Evolutionary conservation across 768 basidiomycete genomes (phyloP).

Genomic region (Phanerodontia chrysosporium): DNA sequence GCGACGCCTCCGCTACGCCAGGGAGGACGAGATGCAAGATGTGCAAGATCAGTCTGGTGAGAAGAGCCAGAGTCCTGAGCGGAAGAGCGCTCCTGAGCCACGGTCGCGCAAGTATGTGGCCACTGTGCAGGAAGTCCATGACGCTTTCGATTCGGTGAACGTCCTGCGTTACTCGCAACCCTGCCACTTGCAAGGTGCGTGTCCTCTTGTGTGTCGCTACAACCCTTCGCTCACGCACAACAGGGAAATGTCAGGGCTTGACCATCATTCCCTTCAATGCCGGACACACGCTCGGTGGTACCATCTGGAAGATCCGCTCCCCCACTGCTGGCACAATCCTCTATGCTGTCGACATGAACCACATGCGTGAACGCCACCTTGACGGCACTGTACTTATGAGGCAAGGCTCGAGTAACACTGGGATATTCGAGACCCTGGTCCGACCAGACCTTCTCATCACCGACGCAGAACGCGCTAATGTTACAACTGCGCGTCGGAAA

Average conservation of each 20-base stretch:
- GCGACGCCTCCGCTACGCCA: constrained; percentile 28
- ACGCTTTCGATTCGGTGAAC: constrained; percentile 89
- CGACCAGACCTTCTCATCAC: constrained; percentile 93
- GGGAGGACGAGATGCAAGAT: constrained; percentile 13
- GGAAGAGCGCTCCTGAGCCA: constrained; percentile 7
- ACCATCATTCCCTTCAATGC: constrained; percentile 95
- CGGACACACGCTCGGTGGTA: constrained; percentile 93
- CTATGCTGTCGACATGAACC: constrained; percentile 94
- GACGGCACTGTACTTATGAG: constrained; percentile 89
- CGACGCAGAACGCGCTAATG: constrained; percentile 79
- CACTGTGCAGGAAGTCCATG: constrained; percentile 80
- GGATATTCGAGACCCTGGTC: constrained; percentile 80
- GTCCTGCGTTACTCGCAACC: constrained; percentile 94
- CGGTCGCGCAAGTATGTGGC: constrained; percentile 57
- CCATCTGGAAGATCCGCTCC: constrained; percentile 98
- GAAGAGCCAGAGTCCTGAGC: constrained; percentile 20
- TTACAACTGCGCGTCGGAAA: constrained; percentile 82
- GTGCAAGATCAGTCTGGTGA: constrained; percentile 2
- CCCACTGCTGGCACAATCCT: constrained; percentile 94
- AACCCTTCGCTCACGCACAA: too few species aligned
- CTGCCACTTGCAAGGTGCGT: constrained; percentile 85
- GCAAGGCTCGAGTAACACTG: constrained; percentile 66
- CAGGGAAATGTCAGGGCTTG: constrained; percentile 84
- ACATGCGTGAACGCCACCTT: constrained; percentile 92
- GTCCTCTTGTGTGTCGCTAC: too few species aligned